A percentile compares a stretch with the other conserved stretches of the same genome.
Conservation (phyloP, 2,329 filamentous ascomycete genomes). For the Aspergillus fischeri region DNA sequence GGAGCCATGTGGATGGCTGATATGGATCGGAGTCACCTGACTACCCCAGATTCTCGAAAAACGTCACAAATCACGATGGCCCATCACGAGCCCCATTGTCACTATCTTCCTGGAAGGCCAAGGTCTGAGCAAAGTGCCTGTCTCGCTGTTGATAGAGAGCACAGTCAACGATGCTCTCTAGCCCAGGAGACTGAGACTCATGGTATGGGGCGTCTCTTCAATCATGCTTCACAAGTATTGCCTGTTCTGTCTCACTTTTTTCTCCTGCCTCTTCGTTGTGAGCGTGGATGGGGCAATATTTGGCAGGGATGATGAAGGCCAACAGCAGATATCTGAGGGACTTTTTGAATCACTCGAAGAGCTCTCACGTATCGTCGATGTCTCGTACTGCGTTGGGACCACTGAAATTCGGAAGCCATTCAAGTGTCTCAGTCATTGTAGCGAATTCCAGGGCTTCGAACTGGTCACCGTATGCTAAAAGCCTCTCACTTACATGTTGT, state of each 20-base stretch:
- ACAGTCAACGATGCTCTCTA: not conserved
- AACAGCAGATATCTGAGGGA: conserved; percentile 48
- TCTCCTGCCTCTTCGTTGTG: not conserved
- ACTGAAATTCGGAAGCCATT: conserved; percentile 82
- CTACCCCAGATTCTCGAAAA: conserved; percentile 3
- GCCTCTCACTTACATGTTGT: not conserved
- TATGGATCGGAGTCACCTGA: not conserved
- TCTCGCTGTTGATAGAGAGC: not conserved
- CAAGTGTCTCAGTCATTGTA: conserved; percentile 75
- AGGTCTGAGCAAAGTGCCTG: not conserved
- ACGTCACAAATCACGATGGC: not conserved
- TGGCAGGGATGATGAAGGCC: conserved; percentile 2
- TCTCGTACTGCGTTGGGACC: conserved; percentile 86
- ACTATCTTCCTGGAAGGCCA: not conserved
- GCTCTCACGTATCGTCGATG: conserved; percentile 85
- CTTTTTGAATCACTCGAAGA: conserved; percentile 83
- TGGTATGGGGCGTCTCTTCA: not conserved
- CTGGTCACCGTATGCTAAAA: conserved; percentile 56
- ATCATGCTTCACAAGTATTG: not conserved
- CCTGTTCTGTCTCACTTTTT: not conserved
- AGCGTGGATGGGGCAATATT: not conserved
- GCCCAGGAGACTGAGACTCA: not conserved
- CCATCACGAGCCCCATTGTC: not conserved
- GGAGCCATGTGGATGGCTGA: not conserved
- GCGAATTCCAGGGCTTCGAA: conserved; percentile 74